Evolutionary conservation across 1,284 basidiomycete species (phyloP).

Genomic region (Rhodotorula sp.): DNA sequence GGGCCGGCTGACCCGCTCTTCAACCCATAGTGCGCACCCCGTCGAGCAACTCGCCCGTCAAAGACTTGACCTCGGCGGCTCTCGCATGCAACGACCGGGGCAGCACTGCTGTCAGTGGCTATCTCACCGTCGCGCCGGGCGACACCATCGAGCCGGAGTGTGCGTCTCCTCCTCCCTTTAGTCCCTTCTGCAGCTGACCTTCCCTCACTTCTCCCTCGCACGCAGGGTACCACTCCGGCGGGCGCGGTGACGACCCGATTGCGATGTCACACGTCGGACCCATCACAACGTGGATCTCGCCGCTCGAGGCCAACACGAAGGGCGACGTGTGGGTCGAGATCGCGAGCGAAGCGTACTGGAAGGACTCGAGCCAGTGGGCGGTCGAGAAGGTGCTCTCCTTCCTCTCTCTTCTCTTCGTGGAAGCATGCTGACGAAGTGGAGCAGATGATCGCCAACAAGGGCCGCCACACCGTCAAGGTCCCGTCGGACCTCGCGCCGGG

Average conservation of each 20-base stretch:
- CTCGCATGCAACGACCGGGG: slow-evolving; percentile 13
- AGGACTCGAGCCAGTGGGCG: slow-evolving; percentile 1
- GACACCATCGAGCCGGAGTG: slow-evolving; percentile 13
- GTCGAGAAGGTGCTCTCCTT: slow-evolving; percentile 3
- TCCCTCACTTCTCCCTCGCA: neutral
- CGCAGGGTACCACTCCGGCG: slow-evolving; percentile 4
- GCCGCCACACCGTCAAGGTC: neutral
- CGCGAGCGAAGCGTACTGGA: slow-evolving; percentile 10
- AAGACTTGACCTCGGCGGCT: neutral
- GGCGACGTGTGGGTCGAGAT: slow-evolving; percentile 17
- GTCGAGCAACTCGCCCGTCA: slow-evolving; percentile 5
- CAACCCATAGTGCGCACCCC: slow-evolving; percentile 5
- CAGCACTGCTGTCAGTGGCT: neutral
- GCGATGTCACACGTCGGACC: slow-evolving; percentile 7
- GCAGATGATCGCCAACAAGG: slow-evolving; percentile 8
- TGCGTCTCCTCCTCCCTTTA: neutral
- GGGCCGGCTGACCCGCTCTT: too few relatives aligned
- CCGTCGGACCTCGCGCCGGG: slow-evolving; percentile 2
- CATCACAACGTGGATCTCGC: slow-evolving; percentile 8
- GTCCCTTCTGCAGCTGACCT: neutral
- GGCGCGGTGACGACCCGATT: slow-evolving; percentile 10
- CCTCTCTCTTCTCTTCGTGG: neutral
- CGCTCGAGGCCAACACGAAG: neutral
- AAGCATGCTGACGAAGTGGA: neutral
- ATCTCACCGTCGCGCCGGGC: neutral